phyloP scores from a whole-genome alignment of 164 flowering plant genomes.

The Warburgia ugandensis region DNA sequence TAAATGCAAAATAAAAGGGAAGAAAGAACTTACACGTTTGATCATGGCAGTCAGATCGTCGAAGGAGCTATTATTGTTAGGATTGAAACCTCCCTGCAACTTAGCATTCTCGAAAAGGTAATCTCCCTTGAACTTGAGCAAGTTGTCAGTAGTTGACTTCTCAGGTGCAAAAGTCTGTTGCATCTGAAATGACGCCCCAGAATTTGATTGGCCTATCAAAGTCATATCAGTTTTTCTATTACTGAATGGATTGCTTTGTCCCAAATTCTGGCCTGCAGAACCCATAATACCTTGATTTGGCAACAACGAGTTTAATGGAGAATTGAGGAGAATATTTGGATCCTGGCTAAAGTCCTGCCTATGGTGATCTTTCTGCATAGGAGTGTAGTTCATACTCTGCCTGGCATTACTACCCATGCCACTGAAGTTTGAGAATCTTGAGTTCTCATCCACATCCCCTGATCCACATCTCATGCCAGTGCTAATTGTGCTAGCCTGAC shows the following conservation, averaged over 20 bases:
- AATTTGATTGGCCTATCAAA: conserved; percentile 20
- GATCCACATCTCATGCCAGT: conserved; percentile 17
- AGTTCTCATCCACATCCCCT: conserved; percentile 5
- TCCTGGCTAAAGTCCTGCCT: conserved; percentile 17
- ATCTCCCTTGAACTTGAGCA: background rate
- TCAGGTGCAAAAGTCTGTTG: conserved; percentile 13
- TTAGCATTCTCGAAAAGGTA: too few species aligned
- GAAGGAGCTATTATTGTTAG: background rate
- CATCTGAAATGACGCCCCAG: conserved; percentile 20
- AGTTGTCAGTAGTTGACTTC: background rate
- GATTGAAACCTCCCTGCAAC: background rate
- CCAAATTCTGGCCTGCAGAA: conserved; percentile 20
- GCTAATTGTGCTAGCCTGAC: conserved; percentile 22
- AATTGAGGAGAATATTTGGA: conserved; percentile 19
- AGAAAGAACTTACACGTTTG: background rate
- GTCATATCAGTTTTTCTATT: conserved; percentile 20
- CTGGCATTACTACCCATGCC: conserved; percentile 3
- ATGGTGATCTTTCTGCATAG: conserved; percentile 24
- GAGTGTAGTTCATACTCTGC: conserved; percentile 12
- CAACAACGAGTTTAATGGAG: conserved; percentile 19
- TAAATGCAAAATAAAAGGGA: background rate
- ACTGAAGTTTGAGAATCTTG: conserved; percentile 12
- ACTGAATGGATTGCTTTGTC: conserved; percentile 15
- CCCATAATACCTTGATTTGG: conserved; percentile 19
- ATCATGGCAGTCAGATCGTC: background rate